A percentile compares a stretch with the other conserved stretches of the same genome.
Conservation (phyloP, 108 stramenopile species). For the Skeletonema grethae region DNA sequence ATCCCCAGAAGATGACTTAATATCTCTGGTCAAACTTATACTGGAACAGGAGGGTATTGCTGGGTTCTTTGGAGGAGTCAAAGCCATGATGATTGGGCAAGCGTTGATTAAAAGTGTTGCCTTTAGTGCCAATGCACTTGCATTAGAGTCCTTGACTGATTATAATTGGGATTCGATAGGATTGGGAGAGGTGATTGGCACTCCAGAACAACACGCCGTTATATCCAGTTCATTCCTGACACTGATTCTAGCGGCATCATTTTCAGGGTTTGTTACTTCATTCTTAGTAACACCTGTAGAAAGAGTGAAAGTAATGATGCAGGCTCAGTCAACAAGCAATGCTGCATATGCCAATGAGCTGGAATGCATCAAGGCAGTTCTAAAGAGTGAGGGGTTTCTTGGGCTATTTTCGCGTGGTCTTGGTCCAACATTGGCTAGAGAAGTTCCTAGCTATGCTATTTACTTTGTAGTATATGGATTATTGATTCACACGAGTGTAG, state of each 20-base stretch:
- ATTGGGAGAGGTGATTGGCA: neutral
- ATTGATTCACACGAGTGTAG: constrained; percentile 37
- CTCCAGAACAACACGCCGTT: neutral
- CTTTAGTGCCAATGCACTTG: constrained; percentile 48
- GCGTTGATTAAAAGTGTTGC: constrained; percentile 59
- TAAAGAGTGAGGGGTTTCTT: constrained; percentile 43
- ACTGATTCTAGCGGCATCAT: constrained; percentile 47
- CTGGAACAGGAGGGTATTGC: constrained; percentile 34
- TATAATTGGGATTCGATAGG: neutral
- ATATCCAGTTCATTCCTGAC: constrained; percentile 27
- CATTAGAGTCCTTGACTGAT: constrained; percentile 30
- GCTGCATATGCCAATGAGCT: constrained; percentile 43
- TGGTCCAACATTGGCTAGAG: constrained; percentile 43
- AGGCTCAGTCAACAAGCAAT: constrained; percentile 33
- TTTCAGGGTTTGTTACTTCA: constrained; percentile 56
- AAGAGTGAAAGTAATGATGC: constrained; percentile 58
- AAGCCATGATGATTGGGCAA: constrained; percentile 59
- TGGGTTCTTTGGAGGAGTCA: constrained; percentile 55
- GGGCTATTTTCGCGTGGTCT: constrained; percentile 46
- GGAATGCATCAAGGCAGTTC: constrained; percentile 42
- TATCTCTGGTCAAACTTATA: constrained; percentile 31
- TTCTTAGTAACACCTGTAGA: constrained; percentile 62
- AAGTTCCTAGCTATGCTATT: constrained; percentile 52
- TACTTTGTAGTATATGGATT: constrained; percentile 51
- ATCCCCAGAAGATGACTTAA: constrained; percentile 29